These are phyloP conservation scores for Hemileccinum rubropunctum DNA, from an alignment of 768 basidiomycete species.

Conservation along the genomic window DNA sequence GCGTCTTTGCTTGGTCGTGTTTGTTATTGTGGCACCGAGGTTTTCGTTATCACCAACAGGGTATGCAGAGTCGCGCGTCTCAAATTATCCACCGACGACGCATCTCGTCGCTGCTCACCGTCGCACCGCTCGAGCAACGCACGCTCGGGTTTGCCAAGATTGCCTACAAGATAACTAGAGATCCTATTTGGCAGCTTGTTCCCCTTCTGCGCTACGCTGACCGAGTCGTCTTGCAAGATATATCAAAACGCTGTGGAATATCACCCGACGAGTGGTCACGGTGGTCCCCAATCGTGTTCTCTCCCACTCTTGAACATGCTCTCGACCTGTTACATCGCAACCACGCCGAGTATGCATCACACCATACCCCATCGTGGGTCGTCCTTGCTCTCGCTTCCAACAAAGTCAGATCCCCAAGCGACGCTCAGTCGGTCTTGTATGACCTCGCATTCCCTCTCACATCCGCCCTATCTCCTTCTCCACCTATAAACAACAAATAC, in stretches of 20 bases:
- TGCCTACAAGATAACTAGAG: slow-evolving; percentile 34
- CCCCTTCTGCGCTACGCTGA: slow-evolving; percentile 26
- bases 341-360: background rate
- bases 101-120: slow-evolving; percentile 20
- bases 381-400: slow-evolving; percentile 46
- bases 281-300: slow-evolving; percentile 39
- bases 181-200: slow-evolving; percentile 45
- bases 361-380: slow-evolving; percentile 50
- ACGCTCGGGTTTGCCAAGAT: slow-evolving; percentile 30
- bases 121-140: slow-evolving; percentile 20
- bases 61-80: too few species aligned
- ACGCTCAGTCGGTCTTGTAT: slow-evolving; percentile 44
- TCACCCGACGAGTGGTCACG: slow-evolving; percentile 34
- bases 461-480: slow-evolving; percentile 25
- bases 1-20: slow-evolving; percentile 28
- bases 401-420: slow-evolving; percentile 42
- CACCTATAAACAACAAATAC: background rate
- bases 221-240: slow-evolving; percentile 6
- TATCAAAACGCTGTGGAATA: slow-evolving; percentile 34
- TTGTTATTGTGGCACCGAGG: slow-evolving; percentile 36
- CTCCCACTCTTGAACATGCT: slow-evolving; percentile 35
- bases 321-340: slow-evolving; percentile 19
- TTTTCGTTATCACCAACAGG: background rate
- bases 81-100: background rate
- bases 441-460: slow-evolving; percentile 45